These are phyloP conservation scores for Perkinsus olseni DNA, from an alignment of 169 alveolate genomes.

Conservation along the genomic window DNA sequence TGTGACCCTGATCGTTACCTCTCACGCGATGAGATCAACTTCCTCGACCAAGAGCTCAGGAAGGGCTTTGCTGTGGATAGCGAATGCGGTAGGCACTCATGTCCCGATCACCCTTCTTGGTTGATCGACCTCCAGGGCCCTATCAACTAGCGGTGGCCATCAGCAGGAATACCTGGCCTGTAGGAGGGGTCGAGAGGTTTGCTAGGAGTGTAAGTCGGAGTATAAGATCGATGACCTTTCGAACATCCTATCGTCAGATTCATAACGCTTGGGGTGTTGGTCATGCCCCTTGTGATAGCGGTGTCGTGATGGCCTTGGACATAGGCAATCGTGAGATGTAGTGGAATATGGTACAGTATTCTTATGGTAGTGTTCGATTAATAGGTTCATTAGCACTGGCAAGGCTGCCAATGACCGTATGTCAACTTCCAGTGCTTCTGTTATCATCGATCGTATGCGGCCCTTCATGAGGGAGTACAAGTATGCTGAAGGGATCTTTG, in stretches of 20 bases:
- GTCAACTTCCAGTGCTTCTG: not conserved
- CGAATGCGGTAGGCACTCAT: not conserved
- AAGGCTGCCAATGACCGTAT: not conserved
- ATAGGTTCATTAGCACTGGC: not conserved
- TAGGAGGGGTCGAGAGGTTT: not conserved
- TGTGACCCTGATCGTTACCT: not conserved
- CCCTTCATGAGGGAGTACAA: not conserved
- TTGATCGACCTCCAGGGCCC: not conserved
- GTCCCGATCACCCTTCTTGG: not conserved
- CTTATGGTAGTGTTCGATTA: not conserved
- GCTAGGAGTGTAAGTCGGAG: not conserved
- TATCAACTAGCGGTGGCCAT: not conserved
- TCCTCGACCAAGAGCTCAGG: not conserved
- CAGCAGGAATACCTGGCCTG: not conserved
- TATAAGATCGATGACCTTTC: not conserved
- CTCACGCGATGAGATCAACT: not conserved
- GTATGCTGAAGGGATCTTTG: not conserved
- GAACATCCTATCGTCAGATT: not conserved
- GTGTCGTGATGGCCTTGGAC: not conserved
- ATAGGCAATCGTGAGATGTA: not conserved
- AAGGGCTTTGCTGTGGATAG: not conserved
- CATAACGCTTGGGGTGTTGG: not conserved
- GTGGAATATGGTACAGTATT: not conserved
- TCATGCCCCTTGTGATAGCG: not conserved
- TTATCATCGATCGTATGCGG: not conserved